These are phyloP conservation scores for Orbilia blumenaviensis DNA, from an alignment of 2,329 filamentous ascomycete species.

Conservation along the genomic window DNA sequence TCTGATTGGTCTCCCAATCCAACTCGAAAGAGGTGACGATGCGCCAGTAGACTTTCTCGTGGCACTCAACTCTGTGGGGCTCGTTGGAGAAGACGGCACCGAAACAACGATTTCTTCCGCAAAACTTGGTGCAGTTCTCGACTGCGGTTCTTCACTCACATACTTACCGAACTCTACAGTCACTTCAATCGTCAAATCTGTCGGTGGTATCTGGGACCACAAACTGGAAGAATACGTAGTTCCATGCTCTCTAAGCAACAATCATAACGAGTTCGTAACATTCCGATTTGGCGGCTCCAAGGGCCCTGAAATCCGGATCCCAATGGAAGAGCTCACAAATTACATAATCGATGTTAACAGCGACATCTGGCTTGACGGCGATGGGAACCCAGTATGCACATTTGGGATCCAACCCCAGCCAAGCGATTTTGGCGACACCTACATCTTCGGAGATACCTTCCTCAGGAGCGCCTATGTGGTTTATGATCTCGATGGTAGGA, in stretches of 20 bases:
- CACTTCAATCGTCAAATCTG: conserved; percentile 10
- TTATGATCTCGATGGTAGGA: conserved; percentile 77
- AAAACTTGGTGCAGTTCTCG: conserved; percentile 72
- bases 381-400: conserved; percentile 69
- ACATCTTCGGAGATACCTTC: conserved; percentile 72
- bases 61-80: conserved; percentile 70
- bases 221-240: conserved; percentile 61
- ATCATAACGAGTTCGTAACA: conserved; percentile 62
- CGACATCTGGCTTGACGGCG: conserved; percentile 64
- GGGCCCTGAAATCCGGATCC: conserved; percentile 64
- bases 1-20: conserved; percentile 74
- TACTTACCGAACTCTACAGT: conserved; percentile 55
- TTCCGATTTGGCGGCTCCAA: conserved; percentile 65
- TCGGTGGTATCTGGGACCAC: conserved; percentile 29
- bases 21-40: conserved; percentile 64
- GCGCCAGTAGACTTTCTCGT: conserved; percentile 72
- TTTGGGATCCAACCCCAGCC: conserved; percentile 73
- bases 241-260: conserved; percentile 67
- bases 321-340: conserved; percentile 70
- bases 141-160: conserved; percentile 64
- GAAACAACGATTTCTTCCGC: conserved; percentile 63
- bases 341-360: conserved; percentile 65
- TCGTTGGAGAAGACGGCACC: conserved; percentile 58
- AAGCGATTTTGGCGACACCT: conserved; percentile 65
- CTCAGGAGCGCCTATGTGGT: conserved; percentile 78